phyloP scores from a whole-genome alignment of 192 early-diverging fungal species.

The Coemansia sp. region DNA sequence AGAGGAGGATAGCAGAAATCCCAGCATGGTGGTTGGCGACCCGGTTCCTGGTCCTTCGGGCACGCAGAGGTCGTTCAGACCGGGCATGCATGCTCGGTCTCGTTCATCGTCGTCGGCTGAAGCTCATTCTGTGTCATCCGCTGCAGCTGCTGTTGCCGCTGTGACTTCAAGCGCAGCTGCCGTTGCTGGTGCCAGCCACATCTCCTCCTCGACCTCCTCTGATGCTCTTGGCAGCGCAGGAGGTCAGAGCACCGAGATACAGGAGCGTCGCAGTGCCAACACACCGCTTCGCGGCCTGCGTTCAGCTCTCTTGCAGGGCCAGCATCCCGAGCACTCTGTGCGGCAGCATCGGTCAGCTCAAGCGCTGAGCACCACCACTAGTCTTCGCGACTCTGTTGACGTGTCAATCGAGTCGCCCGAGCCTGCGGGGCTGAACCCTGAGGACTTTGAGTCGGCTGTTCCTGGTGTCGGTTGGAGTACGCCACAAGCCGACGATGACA shows the following conservation, averaged over 20 bases:
- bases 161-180: not conserved
- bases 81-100: not conserved
- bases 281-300: slow-evolving; percentile 19
- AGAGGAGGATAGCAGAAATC: slow-evolving; percentile 36
- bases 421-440: slow-evolving; percentile 6
- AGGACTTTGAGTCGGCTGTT: slow-evolving; percentile 14
- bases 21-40: slow-evolving; percentile 29
- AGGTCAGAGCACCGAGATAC: slow-evolving; percentile 9
- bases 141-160: not conserved
- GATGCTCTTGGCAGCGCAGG: not conserved
- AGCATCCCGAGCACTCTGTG: not conserved
- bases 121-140: not conserved
- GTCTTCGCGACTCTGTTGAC: slow-evolving; percentile 12
- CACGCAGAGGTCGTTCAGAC: not conserved
- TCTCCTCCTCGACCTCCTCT: slow-evolving; percentile 2
- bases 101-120: not conserved
- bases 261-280: slow-evolving; percentile 14
- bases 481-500: slow-evolving; percentile 17
- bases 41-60: not conserved
- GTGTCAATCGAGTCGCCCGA: slow-evolving; percentile 3
- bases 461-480: slow-evolving; percentile 7
- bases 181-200: not conserved
- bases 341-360: slow-evolving; percentile 5
- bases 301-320: slow-evolving; percentile 11
- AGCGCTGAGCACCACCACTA: not conserved